Evolutionary conservation across 805 yeast species (phyloP), one percentile per base, ranked within the genome.

Genomic region (Candida quercuum): DNA sequence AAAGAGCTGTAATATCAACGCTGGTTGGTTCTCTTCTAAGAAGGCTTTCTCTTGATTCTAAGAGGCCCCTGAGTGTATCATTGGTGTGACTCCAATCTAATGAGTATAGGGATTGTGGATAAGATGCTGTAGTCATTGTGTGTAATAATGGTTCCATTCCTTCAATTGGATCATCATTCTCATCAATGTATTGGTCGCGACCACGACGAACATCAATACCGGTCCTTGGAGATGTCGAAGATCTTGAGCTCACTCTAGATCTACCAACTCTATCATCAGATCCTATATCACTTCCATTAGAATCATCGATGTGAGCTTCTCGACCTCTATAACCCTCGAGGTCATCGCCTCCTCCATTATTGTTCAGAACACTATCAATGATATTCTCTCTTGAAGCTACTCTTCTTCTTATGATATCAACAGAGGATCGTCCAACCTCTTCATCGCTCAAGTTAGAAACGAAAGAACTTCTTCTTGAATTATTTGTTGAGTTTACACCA

Each of bases 1-100:
- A 62, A 28, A 64, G 46, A 1, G 66, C 62, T 1, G 68, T 64
- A 5, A 64, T 61, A 40, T 64, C 69, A 26, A 61, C 61, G 3
- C 67, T 58, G 0, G 61, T 46, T 10, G 52, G 45, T 24, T 52
- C 52, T 13, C 51, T 41, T 33, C 59, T 59, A 4, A 51, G 38
- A 5, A 56, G 42, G 0, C 63, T 58, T 22, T 60, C 66, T 19
- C 52, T 46, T 8, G 65, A 55, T 32, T 59, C 54, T 35, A 46
- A 42, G 17, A 22, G 5, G 4, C 24, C 24, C n/a, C 32, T 29
- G 9, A 28, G 23, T 20, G 18, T 11, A 9, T 14, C 17, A 14
- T 12, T n/a, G 12, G 16, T 14, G n/a, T n/a, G 21, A 16, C n/a
- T 7, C n/a, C 11, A 22, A 18, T 29, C 20, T 10, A 19, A 19